A percentile compares a stretch with the other conserved stretches of the same genome.
These are phyloP conservation scores for Microbotryomycetes sp. DNA, from an alignment of 1,284 basidiomycete species.

Conservation along the genomic window DNA sequence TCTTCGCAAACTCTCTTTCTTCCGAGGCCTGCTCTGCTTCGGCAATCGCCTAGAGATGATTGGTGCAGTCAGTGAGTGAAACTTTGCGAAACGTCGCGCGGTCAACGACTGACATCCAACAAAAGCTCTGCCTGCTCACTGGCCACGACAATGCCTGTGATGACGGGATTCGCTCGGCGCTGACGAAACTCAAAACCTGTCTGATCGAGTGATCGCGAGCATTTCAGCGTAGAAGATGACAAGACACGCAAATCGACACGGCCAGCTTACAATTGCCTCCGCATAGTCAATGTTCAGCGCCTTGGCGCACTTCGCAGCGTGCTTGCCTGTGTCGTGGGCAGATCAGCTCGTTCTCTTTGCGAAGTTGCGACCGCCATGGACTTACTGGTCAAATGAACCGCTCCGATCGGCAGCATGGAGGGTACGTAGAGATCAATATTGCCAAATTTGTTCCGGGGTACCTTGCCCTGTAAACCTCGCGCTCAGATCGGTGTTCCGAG, in stretches of 20 bases:
- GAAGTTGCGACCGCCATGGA: constrained; percentile 33
- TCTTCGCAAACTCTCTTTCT: constrained; percentile 67
- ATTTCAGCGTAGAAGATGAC: constrained; percentile 10
- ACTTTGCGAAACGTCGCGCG: not conserved
- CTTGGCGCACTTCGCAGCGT: constrained; percentile 79
- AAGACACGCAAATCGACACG: not conserved
- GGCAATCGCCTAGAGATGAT: constrained; percentile 6
- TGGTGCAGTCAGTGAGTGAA: not conserved
- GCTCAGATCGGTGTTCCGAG: constrained; percentile 23
- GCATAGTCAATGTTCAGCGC: constrained; percentile 81
- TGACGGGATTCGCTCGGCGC: constrained; percentile 72
- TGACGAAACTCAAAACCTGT: constrained; percentile 95
- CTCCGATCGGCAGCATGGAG: constrained; percentile 87
- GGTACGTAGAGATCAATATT: constrained; percentile 95
- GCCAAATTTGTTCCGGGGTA: constrained; percentile 93
- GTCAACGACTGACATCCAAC: constrained; percentile 57
- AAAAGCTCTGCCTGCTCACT: constrained; percentile 66
- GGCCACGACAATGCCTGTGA: constrained; percentile 82
- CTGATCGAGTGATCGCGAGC: constrained; percentile 43
- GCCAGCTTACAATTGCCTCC: constrained; percentile 72
- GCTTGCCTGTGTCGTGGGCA: constrained; percentile 57
- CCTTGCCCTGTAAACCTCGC: constrained; percentile 65
- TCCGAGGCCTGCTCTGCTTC: constrained; percentile 59
- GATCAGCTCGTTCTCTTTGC: constrained; percentile 9
- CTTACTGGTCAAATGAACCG: constrained; percentile 79